Evolutionary conservation across 176 grass and related monocot genomes (phyloP).

Genomic region (Elymus sibiricus): DNA sequence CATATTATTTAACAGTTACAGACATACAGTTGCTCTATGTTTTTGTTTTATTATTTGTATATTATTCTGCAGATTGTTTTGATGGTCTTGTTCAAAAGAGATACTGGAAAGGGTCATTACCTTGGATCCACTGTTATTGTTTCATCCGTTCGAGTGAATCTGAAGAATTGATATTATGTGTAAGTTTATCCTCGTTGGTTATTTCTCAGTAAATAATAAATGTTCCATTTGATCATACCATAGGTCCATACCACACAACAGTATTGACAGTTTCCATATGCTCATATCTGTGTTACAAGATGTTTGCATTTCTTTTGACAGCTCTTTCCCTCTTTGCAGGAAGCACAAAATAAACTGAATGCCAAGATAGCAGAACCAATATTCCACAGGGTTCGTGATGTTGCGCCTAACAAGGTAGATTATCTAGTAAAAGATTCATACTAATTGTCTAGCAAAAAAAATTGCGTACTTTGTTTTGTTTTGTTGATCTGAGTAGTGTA

Average conservation of each 20-base stretch:
- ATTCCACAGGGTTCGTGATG: conserved; percentile 86
- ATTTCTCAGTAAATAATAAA: background rate
- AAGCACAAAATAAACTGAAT: conserved; percentile 66
- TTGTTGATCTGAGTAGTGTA: background rate
- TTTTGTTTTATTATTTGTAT: conserved; percentile 3
- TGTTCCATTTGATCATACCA: conserved; percentile 1
- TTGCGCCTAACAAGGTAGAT: conserved; percentile 95
- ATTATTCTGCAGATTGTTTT: conserved; percentile 52
- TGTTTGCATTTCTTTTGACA: conserved; percentile 2
- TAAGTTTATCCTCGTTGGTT: conserved; percentile 31
- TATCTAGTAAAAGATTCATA: background rate
- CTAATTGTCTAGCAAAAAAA: background rate
- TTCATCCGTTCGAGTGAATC: conserved; percentile 88
- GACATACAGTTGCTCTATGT: background rate
- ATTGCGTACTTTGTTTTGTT: background rate
- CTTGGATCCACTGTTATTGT: conserved; percentile 92
- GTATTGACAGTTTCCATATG: conserved; percentile 15
- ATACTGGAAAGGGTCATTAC: conserved; percentile 72
- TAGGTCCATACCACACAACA: background rate
- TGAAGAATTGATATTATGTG: conserved; percentile 63
- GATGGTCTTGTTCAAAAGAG: conserved; percentile 65
- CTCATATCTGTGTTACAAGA: background rate
- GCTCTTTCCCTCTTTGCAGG: conserved; percentile 40
- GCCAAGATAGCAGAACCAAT: conserved; percentile 64
- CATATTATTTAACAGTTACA: background rate